Evolutionary conservation across 768 basidiomycete species (phyloP).

Genomic region (Ramaria sp.): DNA sequence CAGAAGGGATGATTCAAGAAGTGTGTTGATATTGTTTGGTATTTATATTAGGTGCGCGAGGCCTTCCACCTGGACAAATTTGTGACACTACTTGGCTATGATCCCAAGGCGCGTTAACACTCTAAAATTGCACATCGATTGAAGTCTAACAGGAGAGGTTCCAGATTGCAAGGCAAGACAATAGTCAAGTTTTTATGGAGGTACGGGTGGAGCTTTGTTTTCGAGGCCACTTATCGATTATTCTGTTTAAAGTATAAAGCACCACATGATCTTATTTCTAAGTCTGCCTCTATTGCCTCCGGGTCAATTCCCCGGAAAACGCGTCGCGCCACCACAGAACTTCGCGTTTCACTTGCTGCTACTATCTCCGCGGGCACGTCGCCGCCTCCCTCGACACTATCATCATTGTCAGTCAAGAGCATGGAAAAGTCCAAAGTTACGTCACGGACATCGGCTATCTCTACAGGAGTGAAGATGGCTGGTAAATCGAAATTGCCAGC

Average conservation of each 20-base stretch:
- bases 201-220: slow-evolving; percentile 30
- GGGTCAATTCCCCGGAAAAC: slow-evolving; percentile 43
- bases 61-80: slow-evolving; percentile 83
- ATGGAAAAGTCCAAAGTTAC: slow-evolving; percentile 1
- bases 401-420: not conserved
- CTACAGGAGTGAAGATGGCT: not conserved
- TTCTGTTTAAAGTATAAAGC: slow-evolving; percentile 40
- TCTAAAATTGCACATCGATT: not conserved
- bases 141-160: slow-evolving; percentile 5
- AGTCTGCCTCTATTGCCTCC: slow-evolving; percentile 24
- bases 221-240: not conserved
- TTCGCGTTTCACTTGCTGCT: slow-evolving; percentile 29
- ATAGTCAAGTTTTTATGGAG: slow-evolving; percentile 59
- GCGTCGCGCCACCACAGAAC: slow-evolving; percentile 46
- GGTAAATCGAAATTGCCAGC: not conserved
- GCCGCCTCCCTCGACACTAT: not conserved
- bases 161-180: slow-evolving; percentile 65
- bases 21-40: slow-evolving; percentile 3
- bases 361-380: not conserved
- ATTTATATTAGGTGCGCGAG: slow-evolving; percentile 55
- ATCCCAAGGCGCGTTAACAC: slow-evolving; percentile 50
- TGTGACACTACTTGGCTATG: slow-evolving; percentile 60
- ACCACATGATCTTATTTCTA: slow-evolving; percentile 48
- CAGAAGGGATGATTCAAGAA: not conserved
- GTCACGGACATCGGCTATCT: not conserved